Conservation (phyloP, 257 asterid species). For the Parsonsia alboflavescens region DNA sequence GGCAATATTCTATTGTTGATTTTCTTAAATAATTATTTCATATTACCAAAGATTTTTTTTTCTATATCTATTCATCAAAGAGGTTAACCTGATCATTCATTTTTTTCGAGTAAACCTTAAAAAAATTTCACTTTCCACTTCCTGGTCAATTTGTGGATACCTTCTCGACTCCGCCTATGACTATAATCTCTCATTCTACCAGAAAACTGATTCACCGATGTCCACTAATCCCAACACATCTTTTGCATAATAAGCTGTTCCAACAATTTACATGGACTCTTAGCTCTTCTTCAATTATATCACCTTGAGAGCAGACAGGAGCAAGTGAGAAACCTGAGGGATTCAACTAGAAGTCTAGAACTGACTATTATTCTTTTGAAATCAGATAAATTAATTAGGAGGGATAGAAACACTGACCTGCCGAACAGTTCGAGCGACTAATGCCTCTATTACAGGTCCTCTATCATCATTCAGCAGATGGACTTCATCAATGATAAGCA, state of each 20-base stretch:
- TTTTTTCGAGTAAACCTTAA: neutral
- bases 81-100: neutral
- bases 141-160: neutral
- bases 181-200: neutral
- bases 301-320: neutral
- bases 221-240: neutral
- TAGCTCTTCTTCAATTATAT: neutral
- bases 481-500: conserved; percentile 95
- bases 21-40: neutral
- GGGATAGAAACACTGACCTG: conserved; percentile 51
- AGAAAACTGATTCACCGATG: neutral
- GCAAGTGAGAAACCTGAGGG: neutral
- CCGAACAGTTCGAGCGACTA: conserved; percentile 98
- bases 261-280: neutral
- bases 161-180: neutral
- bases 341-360: neutral
- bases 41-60: neutral
- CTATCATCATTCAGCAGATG: conserved; percentile 95
- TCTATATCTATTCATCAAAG: neutral
- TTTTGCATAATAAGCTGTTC: neutral
- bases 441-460: conserved; percentile 97
- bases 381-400: conserved; percentile 1
- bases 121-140: neutral
- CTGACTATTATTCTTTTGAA: neutral
- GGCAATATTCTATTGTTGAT: neutral